These are phyloP conservation scores for Bonia amplexicaulis DNA, from an alignment of 176 grass and related monocot genomes.

Conservation along the genomic window DNA sequence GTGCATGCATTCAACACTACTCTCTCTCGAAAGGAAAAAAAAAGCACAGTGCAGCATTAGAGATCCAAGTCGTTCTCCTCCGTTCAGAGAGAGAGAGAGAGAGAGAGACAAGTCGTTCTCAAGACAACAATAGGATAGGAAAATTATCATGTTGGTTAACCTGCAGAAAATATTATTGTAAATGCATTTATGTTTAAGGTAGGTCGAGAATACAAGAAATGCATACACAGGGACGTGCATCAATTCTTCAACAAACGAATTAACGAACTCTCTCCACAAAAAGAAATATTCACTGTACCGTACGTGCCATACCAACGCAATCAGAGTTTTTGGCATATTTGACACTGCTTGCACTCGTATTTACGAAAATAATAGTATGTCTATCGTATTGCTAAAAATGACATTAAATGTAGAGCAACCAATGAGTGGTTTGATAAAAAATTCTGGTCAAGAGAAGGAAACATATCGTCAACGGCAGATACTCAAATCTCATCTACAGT, in stretches of 20 bases:
- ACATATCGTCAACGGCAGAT: too few species aligned
- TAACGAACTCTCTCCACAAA: neutral
- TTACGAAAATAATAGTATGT: too few species aligned
- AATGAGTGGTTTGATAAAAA: too few species aligned
- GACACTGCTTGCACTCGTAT: too few species aligned
- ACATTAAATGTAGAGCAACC: too few species aligned
- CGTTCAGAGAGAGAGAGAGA: too few species aligned
- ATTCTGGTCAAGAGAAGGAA: too few species aligned
- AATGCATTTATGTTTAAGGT: neutral
- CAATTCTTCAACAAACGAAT: conserved; percentile 1
- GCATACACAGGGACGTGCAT: neutral
- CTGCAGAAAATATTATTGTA: neutral
- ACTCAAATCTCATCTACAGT: too few species aligned
- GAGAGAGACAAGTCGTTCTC: neutral
- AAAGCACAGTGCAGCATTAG: neutral
- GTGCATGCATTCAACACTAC: neutral
- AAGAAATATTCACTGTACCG: neutral
- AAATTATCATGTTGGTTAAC: neutral
- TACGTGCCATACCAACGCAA: too few species aligned
- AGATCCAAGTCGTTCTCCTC: neutral
- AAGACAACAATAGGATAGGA: neutral
- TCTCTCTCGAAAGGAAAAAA: neutral
- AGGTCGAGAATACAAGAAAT: neutral
- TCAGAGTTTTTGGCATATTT: too few species aligned
- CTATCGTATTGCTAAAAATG: too few species aligned